Evolutionary conservation across 352 stramenopile species (phyloP).

Genomic region (Phytopythium sindhum): DNA sequence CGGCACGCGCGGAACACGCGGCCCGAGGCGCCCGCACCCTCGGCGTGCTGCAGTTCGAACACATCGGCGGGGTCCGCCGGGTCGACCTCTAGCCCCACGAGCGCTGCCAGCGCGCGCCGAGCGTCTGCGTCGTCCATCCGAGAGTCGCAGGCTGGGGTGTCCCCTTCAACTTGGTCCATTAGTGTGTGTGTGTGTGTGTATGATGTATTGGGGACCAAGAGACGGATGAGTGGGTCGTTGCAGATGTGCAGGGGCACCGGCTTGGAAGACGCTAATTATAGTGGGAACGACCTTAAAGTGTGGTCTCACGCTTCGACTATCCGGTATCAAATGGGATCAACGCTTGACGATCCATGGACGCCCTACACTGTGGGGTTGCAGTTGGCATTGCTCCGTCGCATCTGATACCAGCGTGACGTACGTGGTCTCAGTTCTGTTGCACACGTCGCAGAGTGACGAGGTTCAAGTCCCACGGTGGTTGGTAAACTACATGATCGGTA

Average conservation of each 20-base stretch:
- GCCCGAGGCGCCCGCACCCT: constrained; percentile 66
- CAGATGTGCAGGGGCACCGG: background rate
- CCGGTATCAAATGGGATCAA: too few species aligned
- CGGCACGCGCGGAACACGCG: constrained; percentile 66
- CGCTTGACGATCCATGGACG: too few species aligned
- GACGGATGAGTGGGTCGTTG: background rate
- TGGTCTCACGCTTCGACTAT: too few species aligned
- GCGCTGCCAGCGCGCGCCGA: constrained; percentile 21
- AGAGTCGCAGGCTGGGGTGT: background rate
- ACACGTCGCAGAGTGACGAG: too few species aligned
- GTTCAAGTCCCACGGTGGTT: too few species aligned
- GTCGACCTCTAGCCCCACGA: constrained; percentile 58
- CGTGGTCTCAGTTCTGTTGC: too few species aligned
- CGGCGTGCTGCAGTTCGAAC: constrained; percentile 72
- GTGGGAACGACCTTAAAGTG: background rate
- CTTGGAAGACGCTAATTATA: background rate
- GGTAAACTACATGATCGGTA: too few species aligned
- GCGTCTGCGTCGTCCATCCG: constrained; percentile 36
- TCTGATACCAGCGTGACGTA: too few species aligned
- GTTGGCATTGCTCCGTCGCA: too few species aligned
- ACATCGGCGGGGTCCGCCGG: constrained; percentile 58
- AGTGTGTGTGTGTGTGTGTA: background rate
- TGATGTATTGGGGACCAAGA: background rate
- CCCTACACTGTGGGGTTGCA: too few species aligned
- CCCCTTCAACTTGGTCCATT: background rate